phyloP scores from a whole-genome alignment of 768 basidiomycete species.

The Fomitopsis serialis region DNA sequence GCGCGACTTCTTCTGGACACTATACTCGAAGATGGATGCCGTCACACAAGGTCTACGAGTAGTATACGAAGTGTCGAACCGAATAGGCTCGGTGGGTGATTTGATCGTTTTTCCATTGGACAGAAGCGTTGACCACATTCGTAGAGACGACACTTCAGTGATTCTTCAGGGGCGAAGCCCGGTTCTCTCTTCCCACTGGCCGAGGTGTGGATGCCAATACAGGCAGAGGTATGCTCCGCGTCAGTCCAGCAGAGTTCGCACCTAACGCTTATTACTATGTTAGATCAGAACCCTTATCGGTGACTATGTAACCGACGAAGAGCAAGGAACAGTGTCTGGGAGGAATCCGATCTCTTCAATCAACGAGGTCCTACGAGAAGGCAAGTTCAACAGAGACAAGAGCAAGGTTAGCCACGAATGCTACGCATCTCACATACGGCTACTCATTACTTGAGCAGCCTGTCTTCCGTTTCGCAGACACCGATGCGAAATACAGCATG shows the following conservation, averaged over 20 bases:
- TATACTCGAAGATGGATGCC: conserved; percentile 93
- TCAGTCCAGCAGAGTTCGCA: no score
- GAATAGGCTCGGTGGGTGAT: conserved; percentile 81
- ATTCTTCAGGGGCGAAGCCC: conserved; percentile 73
- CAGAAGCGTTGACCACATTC: not conserved
- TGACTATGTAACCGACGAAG: conserved; percentile 92
- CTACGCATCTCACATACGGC: not conserved
- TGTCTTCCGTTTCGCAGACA: conserved; percentile 89
- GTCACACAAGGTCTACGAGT: conserved; percentile 88
- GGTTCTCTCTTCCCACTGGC: conserved; percentile 74
- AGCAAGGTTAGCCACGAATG: conserved; percentile 49
- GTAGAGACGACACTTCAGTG: conserved; percentile 88
- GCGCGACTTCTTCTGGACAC: conserved; percentile 92
- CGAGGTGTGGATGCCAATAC: conserved; percentile 86
- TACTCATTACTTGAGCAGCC: conserved; percentile 37
- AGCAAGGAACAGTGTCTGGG: conserved; percentile 69
- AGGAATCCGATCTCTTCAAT: conserved; percentile 90
- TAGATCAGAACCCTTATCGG: conserved; percentile 81
- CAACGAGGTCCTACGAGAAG: conserved; percentile 87
- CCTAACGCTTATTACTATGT: not conserved
- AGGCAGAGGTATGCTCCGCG: conserved; percentile 95
- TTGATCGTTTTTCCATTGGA: no score
- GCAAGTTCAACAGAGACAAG: conserved; percentile 72
- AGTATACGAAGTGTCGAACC: conserved; percentile 83
- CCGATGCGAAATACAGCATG: conserved; percentile 66